phyloP scores from a whole-genome alignment of 495 filamentous ascomycete genomes.

The Articulospora tetracladia region DNA sequence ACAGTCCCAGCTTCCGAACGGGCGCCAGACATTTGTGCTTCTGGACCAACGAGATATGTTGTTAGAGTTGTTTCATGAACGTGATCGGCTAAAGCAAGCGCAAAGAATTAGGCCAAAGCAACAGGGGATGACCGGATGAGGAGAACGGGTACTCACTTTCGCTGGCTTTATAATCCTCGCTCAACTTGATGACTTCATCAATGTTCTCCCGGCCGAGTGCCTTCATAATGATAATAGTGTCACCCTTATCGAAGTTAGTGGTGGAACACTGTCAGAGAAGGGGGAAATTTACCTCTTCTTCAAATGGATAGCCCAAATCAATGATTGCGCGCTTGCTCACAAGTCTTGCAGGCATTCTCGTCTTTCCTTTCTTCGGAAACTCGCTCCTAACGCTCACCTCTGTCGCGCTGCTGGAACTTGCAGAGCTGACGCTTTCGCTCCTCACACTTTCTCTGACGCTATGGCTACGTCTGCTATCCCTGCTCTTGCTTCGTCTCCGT shows the following conservation, averaged over 20 bases:
- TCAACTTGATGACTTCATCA: conserved; percentile 78
- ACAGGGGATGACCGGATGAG: neutral
- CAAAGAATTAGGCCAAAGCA: neutral
- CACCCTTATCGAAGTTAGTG: conserved; percentile 54
- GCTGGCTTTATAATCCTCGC: conserved; percentile 60
- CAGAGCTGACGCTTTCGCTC: conserved; percentile 37
- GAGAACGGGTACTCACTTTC: conserved; percentile 29
- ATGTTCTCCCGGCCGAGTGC: conserved; percentile 87
- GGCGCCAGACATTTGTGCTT: conserved; percentile 13
- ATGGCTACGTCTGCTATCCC: conserved; percentile 30
- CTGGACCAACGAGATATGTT: conserved; percentile 12
- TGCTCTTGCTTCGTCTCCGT: conserved; percentile 33
- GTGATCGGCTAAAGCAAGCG: neutral
- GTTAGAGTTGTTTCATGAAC: conserved; percentile 6
- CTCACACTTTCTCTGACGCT: conserved; percentile 40
- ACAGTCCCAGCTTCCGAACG: conserved; percentile 20
- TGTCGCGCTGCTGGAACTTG: conserved; percentile 31
- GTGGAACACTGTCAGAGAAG: neutral
- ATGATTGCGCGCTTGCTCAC: conserved; percentile 74
- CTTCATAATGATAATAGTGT: conserved; percentile 70
- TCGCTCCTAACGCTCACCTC: conserved; percentile 41
- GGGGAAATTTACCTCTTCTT: conserved; percentile 65
- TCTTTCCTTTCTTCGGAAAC: conserved; percentile 83
- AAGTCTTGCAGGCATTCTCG: conserved; percentile 72
- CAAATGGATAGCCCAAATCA: conserved; percentile 79